A percentile compares a stretch with the other conserved stretches of the same genome.
Evolutionary conservation across 768 basidiomycete genomes (phyloP).

Genomic region (Boletus edulis): DNA sequence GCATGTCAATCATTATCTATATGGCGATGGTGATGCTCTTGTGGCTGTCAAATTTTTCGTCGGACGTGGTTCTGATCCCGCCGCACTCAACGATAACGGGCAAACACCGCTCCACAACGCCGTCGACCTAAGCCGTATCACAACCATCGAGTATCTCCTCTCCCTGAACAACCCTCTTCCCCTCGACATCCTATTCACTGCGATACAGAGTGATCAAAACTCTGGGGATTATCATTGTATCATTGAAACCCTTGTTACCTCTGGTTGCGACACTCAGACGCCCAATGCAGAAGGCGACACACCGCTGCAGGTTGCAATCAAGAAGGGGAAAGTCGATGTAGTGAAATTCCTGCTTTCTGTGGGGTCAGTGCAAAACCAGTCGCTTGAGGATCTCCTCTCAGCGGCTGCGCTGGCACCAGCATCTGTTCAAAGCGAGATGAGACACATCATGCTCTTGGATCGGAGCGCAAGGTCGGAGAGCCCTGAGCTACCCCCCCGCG

Average conservation of each 20-base stretch:
- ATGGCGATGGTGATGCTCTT: not conserved
- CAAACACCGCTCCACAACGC: not conserved
- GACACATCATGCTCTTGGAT: not conserved
- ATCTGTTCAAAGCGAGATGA: not conserved
- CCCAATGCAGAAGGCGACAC: not conserved
- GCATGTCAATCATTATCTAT: not conserved
- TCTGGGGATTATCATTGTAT: not conserved
- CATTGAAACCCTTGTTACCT: not conserved
- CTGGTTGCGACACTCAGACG: not conserved
- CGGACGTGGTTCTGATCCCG: not conserved
- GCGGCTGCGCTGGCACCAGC: not conserved
- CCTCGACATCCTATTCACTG: not conserved
- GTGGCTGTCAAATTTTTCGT: not conserved
- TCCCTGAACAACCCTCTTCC: not conserved
- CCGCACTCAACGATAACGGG: not conserved
- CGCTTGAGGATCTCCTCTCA: not conserved
- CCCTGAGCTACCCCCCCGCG: not conserved
- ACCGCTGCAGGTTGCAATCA: not conserved
- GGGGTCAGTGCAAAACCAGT: not conserved
- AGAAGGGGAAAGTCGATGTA: not conserved
- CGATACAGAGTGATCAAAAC: not conserved
- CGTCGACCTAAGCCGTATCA: not conserved
- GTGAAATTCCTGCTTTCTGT: slow-evolving; percentile 1
- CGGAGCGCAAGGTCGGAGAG: not conserved
- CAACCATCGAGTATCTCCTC: not conserved